Evolutionary conservation across 1,284 basidiomycete species (phyloP), one percentile per base, ranked within the genome.

Genomic region (Malassezia furfur): DNA sequence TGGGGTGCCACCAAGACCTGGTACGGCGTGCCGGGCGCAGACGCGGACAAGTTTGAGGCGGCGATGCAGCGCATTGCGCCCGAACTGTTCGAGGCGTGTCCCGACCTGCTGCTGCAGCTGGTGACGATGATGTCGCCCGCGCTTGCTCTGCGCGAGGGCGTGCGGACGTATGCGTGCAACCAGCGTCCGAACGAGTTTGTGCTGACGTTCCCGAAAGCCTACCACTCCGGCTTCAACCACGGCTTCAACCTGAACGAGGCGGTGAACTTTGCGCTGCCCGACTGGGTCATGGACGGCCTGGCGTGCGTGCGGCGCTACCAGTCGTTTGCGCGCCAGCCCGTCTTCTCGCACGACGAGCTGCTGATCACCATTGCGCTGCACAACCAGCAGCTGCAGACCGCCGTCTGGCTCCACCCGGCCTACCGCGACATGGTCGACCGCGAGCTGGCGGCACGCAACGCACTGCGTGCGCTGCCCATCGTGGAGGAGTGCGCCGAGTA

Each of bases 1-100:
- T 96, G 89, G 88, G 93, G 94, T 34, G 93, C 96, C 75, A 96
- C 93, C 40, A 99, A 99, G 80, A 98, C 93, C 0, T 99, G 94
- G 94, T 98, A 98, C 77, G 93, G 93, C 53, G 86, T 98, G 40
- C 93, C 94, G 1, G 94, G 88, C 22, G 83, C 83, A 52, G 87
- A 94, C 66, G 91, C 93, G 25, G 88, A 89, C 66, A 89, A 88
- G 76, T 96, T 99, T 69, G 94, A 99, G 78, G 84, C 86, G 17
- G 93, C 93, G 7, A 96, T 98, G 78, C 87, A 86, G 77, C 81
- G 82, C 49, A 91, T 94, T 74, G 94, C 94, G 5, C 94, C 94
- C 6, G 94, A 98, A 76, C 82, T 99, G n/a, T 98, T 99, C 74
- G 91, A 96, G 73, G 87, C 90, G 46, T 90, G 96, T 75, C 93